These are phyloP conservation scores for Podosphaera xanthii DNA, from an alignment of 2,329 filamentous ascomycete species.

Conservation along the genomic window DNA sequence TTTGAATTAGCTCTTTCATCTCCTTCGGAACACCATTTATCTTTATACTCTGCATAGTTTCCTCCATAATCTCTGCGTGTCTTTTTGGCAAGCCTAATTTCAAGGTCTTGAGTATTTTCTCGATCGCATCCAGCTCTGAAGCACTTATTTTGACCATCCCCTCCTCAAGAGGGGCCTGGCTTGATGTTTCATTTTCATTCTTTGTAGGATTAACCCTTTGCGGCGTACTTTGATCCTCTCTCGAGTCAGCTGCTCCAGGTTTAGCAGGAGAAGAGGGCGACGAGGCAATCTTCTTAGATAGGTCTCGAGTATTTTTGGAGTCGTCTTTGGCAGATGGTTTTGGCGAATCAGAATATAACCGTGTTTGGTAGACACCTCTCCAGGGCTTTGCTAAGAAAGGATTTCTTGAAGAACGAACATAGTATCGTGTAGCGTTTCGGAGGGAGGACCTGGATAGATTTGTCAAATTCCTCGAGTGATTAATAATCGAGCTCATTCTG, in stretches of 20 bases:
- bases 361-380: conserved; percentile 12
- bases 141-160: conserved; percentile 21
- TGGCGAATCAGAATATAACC: conserved; percentile 9
- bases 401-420: conserved; percentile 18
- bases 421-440: conserved; percentile 25
- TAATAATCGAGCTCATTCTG: conserved; percentile 43
- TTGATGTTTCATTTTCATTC: conserved; percentile 10
- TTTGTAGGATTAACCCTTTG: conserved; percentile 2
- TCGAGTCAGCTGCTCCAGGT: conserved; percentile 21
- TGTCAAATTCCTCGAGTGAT: conserved; percentile 42
- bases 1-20: conserved; percentile 20
- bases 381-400: conserved; percentile 11
- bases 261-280: conserved; percentile 9
- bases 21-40: conserved; percentile 44
- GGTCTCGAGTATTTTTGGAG: conserved; percentile 9
- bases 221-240: conserved; percentile 20
- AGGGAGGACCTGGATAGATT: conserved; percentile 34
- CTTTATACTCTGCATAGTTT: conserved; percentile 38
- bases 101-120: conserved; percentile 30
- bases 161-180: conserved; percentile 10
- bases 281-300: conserved; percentile 15
- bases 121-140: conserved; percentile 33
- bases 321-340: conserved; percentile 4
- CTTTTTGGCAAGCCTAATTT: conserved; percentile 35
- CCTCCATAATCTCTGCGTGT: conserved; percentile 35